Evolutionary conservation across 2,329 filamentous ascomycete species (phyloP).

Genomic region (Ophiostoma quercus): DNA sequence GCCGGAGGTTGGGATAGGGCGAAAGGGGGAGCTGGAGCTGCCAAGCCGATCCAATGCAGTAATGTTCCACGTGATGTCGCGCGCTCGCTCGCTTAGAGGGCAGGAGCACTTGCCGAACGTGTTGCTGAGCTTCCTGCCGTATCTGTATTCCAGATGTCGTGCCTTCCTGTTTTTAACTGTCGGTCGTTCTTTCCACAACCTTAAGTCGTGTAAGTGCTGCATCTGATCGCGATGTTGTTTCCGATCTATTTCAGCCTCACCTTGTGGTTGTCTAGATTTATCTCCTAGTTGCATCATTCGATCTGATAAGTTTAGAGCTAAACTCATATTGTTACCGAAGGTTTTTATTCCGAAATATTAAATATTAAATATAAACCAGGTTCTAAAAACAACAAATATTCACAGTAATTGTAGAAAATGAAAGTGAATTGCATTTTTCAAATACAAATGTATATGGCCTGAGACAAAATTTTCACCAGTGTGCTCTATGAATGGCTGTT

Average conservation of each 20-base stretch:
- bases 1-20: conserved; percentile 1
- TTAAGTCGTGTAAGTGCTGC: neutral
- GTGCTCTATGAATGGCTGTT: neutral
- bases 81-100: neutral
- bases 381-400: too few relatives aligned
- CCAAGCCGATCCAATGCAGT: conserved; percentile 8
- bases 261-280: neutral
- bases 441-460: too few relatives aligned
- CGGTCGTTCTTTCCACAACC: neutral
- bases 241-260: neutral
- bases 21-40: conserved; percentile 9
- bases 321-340: too few relatives aligned
- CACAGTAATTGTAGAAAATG: too few relatives aligned
- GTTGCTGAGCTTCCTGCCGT: neutral
- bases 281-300: neutral
- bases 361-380: too few relatives aligned
- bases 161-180: neutral
- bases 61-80: conserved; percentile 9
- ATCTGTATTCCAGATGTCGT: neutral
- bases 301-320: too few relatives aligned
- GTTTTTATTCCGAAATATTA: too few relatives aligned
- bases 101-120: neutral
- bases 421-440: too few relatives aligned
- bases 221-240: neutral
- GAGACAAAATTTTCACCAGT: too few relatives aligned